Percentiles rank a stretch among this genome's conserved stretches.
Conservation (phyloP, 2,329 filamentous ascomycete genomes). For the Hymenoscyphus fraxineus region DNA sequence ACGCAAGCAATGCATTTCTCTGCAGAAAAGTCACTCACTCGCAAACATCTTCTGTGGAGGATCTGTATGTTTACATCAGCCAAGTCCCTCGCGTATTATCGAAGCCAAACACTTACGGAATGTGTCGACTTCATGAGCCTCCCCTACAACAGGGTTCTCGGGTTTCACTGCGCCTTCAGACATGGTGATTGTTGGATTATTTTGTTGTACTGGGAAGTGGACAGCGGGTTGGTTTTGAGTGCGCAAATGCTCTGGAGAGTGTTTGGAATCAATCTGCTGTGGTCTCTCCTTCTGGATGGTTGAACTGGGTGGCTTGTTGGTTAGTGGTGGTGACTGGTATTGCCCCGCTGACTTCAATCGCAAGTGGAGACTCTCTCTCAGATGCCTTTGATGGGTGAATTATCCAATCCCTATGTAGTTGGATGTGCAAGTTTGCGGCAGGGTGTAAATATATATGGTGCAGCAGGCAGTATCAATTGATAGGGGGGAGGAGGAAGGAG, state of each 20-base stretch:
- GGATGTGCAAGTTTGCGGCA: too few relatives aligned
- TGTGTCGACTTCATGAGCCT: slow-evolving; percentile 74
- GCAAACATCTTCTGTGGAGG: slow-evolving; percentile 64
- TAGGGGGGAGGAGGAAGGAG: neutral
- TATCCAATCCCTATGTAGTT: too few relatives aligned
- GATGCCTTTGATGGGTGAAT: too few relatives aligned
- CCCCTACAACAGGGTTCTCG: slow-evolving; percentile 60
- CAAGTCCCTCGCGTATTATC: slow-evolving; percentile 6
- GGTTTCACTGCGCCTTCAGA: slow-evolving; percentile 39
- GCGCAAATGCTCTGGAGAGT: neutral
- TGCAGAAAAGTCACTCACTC: slow-evolving; percentile 46
- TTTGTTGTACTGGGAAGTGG: neutral
- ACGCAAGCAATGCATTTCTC: neutral
- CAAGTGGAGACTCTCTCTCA: neutral
- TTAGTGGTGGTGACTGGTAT: neutral
- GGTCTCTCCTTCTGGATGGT: neutral
- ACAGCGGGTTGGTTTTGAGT: neutral
- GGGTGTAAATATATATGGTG: neutral
- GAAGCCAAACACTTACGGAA: slow-evolving; percentile 51
- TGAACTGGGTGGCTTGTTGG: neutral
- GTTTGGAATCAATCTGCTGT: neutral
- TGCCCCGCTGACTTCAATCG: neutral
- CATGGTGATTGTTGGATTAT: slow-evolving; percentile 37
- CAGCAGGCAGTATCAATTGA: neutral
- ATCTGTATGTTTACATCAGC: slow-evolving; percentile 41